phyloP scores from a whole-genome alignment of 495 filamentous ascomycete species.

The Chaetomium tenue region DNA sequence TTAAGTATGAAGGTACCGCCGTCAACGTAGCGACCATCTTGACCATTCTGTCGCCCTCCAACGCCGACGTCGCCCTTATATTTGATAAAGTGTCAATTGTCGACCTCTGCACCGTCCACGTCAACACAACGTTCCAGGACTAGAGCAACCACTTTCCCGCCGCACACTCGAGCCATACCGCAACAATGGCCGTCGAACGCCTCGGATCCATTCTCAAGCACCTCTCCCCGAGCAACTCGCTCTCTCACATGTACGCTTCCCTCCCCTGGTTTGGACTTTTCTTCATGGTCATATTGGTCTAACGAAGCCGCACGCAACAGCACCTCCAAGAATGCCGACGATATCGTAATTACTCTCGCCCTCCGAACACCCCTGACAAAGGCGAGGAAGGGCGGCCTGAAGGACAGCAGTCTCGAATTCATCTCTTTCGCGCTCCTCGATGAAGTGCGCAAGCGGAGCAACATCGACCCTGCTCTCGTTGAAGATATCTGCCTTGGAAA shows the following conservation, averaged over 20 bases:
- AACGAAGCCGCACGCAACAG: slow-evolving; percentile 45
- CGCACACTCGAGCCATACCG: background rate
- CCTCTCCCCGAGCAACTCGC: slow-evolving; percentile 65
- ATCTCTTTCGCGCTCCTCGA: slow-evolving; percentile 76
- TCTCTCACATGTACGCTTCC: slow-evolving; percentile 72
- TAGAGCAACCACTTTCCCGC: background rate
- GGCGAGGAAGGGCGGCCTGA: slow-evolving; percentile 80
- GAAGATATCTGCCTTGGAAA: slow-evolving; percentile 95
- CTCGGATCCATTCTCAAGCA: slow-evolving; percentile 86
- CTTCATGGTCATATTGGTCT: background rate
- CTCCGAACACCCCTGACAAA: slow-evolving; percentile 78
- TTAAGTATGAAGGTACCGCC: background rate
- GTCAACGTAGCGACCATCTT: background rate
- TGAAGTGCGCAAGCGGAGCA: slow-evolving; percentile 69
- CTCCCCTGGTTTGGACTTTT: background rate
- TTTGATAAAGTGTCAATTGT: slow-evolving; percentile 5
- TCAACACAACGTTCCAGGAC: background rate
- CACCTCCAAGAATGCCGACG: slow-evolving; percentile 90
- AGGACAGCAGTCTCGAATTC: slow-evolving; percentile 89
- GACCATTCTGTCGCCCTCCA: slow-evolving; percentile 4
- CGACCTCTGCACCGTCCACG: background rate
- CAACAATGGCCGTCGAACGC: slow-evolving; percentile 79
- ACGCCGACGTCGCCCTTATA: slow-evolving; percentile 8
- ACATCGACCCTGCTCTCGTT: slow-evolving; percentile 75
- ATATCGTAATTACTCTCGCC: slow-evolving; percentile 87